A percentile compares a stretch with the other conserved stretches of the same genome.
Conservation (phyloP, 2,329 filamentous ascomycete genomes). For the Sphaerulina vaccinii region DNA sequence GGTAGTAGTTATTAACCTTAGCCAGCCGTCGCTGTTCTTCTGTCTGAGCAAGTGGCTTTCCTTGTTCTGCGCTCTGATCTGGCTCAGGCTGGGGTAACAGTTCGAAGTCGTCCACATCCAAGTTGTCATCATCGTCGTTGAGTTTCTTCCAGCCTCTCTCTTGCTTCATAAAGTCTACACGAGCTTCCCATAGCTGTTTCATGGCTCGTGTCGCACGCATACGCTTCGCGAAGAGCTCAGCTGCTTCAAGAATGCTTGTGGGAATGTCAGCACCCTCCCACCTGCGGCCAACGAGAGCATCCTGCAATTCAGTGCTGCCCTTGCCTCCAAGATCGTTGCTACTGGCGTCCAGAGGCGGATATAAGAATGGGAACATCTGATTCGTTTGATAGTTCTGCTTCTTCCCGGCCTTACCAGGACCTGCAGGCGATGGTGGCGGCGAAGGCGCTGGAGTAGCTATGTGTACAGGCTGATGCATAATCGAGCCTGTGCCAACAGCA, state of each 20-base stretch:
- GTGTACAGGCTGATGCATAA: constrained; percentile 92
- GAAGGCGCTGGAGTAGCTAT: constrained; percentile 98
- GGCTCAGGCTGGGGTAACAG: constrained; percentile 25
- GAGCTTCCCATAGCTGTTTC: constrained; percentile 90
- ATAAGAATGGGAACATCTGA: constrained; percentile 97
- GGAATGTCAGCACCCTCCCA: constrained; percentile 96
- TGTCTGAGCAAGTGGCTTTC: constrained; percentile 27
- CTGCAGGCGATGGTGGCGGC: constrained; percentile 86
- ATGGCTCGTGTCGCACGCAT: constrained; percentile 91
- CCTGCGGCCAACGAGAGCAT: constrained; percentile 73
- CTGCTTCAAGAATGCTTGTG: constrained; percentile 90
- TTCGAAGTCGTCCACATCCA: constrained; percentile 38
- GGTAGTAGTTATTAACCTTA: constrained; percentile 78
- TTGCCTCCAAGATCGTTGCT: constrained; percentile 92
- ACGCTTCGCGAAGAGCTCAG: constrained; percentile 82
- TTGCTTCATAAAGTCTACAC: constrained; percentile 86
- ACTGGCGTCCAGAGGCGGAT: constrained; percentile 83
- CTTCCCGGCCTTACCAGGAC: constrained; percentile 82
- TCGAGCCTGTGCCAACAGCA: constrained; percentile 60
- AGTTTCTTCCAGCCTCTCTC: constrained; percentile 79
- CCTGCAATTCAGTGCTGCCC: constrained; percentile 76
- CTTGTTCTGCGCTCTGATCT: constrained; percentile 38
- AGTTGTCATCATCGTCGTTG: constrained; percentile 34
- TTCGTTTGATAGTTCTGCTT: constrained; percentile 99
- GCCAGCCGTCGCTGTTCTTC: constrained; percentile 31